Evolutionary conservation across 257 asterid genomes (phyloP), one percentile per base, ranked within the genome.

Genomic region (Fraxinus pennsylvanica): DNA sequence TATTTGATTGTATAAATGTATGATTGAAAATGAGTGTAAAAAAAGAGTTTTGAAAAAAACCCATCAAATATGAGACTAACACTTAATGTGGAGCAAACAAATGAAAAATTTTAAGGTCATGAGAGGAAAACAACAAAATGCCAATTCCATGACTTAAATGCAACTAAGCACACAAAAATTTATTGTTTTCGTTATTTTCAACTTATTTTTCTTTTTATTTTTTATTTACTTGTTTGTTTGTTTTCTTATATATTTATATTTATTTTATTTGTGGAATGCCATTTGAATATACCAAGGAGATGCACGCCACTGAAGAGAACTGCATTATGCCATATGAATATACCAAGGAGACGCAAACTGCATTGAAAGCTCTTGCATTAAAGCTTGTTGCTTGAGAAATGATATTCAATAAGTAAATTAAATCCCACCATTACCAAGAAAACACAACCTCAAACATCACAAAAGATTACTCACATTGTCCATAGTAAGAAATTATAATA

Each of bases 391-490:
- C 50, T 43, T 43, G 50, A 50, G 61, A 50, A 50, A 50, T 17
- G 21, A 50, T 50, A 50, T 3, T 13, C 5, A 17, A 14, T 50
- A 17, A 0, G 22, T 50, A 15, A 15, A 50, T 14, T 50, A 50
- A 50, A 22, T 39, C 59, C 33, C 21, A 68, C n/a, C 32, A 73
- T 38, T 38, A 38, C 43, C 12, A 38, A 13, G 38, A 41, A 74
- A 74, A 70, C n/a, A 21, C 66, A 50, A 76, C 65, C 32, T 22
- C 72, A 80, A 50, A 74, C 50, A 82, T 75, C 68, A 38, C 39
- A 71, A 29, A 71, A 78, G 78, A 78, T n/a, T 74, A 86, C 96
- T 88, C 87, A 95, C 98, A 95, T 89, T 36, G 45, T 95, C 99
- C 84, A 90, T 76, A 79, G 98, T 32, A 32, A 32, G 35, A 32